Base-by-base conservation (phyloP, 2,329 filamentous ascomycete species). In the Aspergillus ochraceus region DNA sequence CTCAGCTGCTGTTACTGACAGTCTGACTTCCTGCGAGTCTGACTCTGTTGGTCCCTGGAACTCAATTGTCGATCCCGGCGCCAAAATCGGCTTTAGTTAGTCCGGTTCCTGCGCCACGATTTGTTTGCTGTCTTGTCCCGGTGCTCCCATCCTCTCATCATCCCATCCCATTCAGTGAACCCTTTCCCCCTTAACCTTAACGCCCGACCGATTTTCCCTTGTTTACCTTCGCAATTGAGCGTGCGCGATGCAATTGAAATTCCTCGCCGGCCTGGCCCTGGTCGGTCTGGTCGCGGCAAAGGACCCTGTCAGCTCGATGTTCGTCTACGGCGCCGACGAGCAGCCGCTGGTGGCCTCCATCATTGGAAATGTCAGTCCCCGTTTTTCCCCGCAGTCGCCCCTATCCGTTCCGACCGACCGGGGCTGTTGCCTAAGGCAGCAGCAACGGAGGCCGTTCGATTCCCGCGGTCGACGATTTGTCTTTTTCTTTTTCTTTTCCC, bases 261-360 rank as follows among this genome's bases (percentile, higher is more conserved):
- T 60, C 5, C 19, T 69, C 32, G 17, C 69, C 5, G 47, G 53
- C 22, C 60, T 71, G 19, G 64, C 65, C 6, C 60, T 62, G 10
- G 32, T 61, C 20, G 60, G 65, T 11, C 32, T 71, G 24, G 65
- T 56, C 19, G 60, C 61, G 9, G 69, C 63, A 12, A 26, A 55
- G 8, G 57, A 68, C 39, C 60, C 55, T 2, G 65, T 72, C 3
- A 63, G 68, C 19, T 71, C 70, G 1, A 55, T 72, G 52, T 69
- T 70, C 20, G 66, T 72, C 20, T 65, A 54, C 11, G 64, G 64
- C 9, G 53, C 64, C 1, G 68, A 70, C 49, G 54, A 61, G 11
- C 68, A 71, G 39, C 51, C 69, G 2, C 51, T 71, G 51, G 65
- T 59, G n/a, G 70, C 65, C 14, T 70, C 70, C 2, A 61, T 72